Percentiles rank a stretch among this genome's conserved stretches.
Evolutionary conservation across 2,329 filamentous ascomycete genomes (phyloP).

Genomic region (Drechslerella dactyloides): DNA sequence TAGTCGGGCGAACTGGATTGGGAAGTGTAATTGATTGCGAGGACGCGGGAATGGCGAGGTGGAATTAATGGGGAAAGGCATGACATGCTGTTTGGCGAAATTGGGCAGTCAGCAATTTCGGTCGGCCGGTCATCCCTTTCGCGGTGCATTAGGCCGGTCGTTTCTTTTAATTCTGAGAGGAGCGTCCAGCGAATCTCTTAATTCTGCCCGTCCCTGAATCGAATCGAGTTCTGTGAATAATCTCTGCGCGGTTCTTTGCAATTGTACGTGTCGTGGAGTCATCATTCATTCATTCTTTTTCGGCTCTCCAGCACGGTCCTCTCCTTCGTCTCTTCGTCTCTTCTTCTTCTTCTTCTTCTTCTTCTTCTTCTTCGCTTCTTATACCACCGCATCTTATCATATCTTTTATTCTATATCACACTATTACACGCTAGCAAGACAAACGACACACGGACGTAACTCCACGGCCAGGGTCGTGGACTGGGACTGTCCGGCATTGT

Average conservation of each 20-base stretch:
- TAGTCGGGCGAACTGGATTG: conserved; percentile 34
- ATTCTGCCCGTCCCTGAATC: too few species aligned
- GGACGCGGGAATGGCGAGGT: background rate
- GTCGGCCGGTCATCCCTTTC: conserved; percentile 41
- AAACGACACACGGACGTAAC: too few species aligned
- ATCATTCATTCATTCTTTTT: conserved; percentile 19
- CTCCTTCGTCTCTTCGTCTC: conserved; percentile 10
- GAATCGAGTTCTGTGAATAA: too few species aligned
- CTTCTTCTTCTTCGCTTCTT: too few species aligned
- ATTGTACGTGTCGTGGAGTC: conserved; percentile 1
- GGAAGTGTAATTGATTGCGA: conserved; percentile 49
- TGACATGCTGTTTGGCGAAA: background rate
- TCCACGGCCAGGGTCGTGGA: too few species aligned
- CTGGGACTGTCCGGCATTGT: too few species aligned
- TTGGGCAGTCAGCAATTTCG: conserved; percentile 17
- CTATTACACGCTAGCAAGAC: too few species aligned
- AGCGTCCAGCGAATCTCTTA: too few species aligned
- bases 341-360: conserved; percentile 5
- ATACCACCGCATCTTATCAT: too few species aligned
- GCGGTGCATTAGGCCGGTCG: background rate
- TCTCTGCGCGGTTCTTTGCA: background rate
- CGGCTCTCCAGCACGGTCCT: conserved; percentile 35
- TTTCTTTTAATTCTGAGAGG: background rate
- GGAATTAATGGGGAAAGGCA: background rate
- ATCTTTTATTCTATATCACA: too few species aligned